Percentiles rank a stretch among this genome's conserved stretches.
Conservation (phyloP, 768 basidiomycete genomes). For the Agrocybe pediades region DNA sequence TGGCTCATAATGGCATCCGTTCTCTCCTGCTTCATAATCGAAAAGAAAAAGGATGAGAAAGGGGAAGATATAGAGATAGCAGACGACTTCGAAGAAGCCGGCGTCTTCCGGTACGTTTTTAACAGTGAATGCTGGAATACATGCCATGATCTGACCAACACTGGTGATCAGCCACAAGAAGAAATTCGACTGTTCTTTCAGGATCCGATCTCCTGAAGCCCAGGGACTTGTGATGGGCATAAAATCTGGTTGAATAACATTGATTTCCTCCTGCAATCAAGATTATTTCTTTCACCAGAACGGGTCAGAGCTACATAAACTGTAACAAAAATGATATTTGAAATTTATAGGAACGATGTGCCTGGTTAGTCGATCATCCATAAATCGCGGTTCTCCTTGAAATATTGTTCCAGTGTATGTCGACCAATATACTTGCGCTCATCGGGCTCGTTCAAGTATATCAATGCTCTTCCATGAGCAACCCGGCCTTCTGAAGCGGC, state of each 20-base stretch:
- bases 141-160: not conserved
- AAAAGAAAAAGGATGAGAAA: slow-evolving; percentile 6
- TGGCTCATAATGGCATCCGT: slow-evolving; percentile 1
- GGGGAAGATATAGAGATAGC: slow-evolving; percentile 12
- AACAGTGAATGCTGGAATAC: not conserved
- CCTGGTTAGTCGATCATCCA: too few relatives aligned
- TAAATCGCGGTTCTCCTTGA: slow-evolving; percentile 21
- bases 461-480: slow-evolving; percentile 22
- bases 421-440: slow-evolving; percentile 10
- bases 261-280: too few relatives aligned
- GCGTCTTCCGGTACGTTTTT: not conserved
- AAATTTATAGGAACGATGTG: too few relatives aligned
- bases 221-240: not conserved
- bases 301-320: too few relatives aligned
- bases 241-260: too few relatives aligned
- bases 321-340: too few relatives aligned
- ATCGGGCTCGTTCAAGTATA: slow-evolving; percentile 10
- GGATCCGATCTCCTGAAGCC: not conserved
- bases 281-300: too few relatives aligned
- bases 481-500: slow-evolving; percentile 13
- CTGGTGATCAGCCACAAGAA: not conserved
- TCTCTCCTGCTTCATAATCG: not conserved
- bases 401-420: slow-evolving; percentile 21
- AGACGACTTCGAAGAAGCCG: slow-evolving; percentile 1
- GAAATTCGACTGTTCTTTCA: not conserved